Percentiles rank a stretch among this genome's conserved stretches.
Evolutionary conservation across 441 rosid species (phyloP).

Genomic region (Gossypium gossypioides): DNA sequence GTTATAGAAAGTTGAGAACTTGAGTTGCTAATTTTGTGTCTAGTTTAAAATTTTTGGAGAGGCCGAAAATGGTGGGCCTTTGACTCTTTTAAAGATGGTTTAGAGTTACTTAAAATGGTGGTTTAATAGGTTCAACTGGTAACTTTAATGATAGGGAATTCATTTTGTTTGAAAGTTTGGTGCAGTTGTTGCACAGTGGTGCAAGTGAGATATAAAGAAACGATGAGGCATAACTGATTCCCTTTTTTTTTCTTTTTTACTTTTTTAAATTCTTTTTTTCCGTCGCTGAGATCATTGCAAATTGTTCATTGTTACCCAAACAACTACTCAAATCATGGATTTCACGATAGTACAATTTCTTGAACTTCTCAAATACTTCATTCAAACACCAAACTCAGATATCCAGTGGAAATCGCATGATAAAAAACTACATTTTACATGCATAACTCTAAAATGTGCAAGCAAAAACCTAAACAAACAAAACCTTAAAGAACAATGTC

Average conservation of each 20-base stretch:
- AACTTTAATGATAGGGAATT: background rate
- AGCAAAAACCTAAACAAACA: background rate
- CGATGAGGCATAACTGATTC: background rate
- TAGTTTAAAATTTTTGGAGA: background rate
- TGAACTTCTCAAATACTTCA: slow-evolving; percentile 4
- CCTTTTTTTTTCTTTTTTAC: background rate
- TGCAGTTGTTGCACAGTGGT: background rate
- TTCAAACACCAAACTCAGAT: background rate
- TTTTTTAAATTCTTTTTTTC: background rate
- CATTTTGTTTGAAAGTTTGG: background rate
- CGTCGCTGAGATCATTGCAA: background rate
- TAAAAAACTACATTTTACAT: background rate
- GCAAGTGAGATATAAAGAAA: background rate
- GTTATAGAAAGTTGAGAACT: background rate
- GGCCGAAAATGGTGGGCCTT: background rate
- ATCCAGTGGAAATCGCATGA: background rate
- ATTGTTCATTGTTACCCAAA: background rate
- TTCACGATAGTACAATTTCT: background rate
- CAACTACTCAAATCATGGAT: background rate
- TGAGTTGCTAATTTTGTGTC: background rate
- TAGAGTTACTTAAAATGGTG: background rate
- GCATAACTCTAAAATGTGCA: background rate
- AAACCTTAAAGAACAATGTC: background rate
- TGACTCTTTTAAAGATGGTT: background rate
- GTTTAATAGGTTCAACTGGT: background rate